A percentile compares a stretch with the other conserved stretches of the same genome.
Evolutionary conservation across 2,329 filamentous ascomycete species (phyloP).

Genomic region (Xylaria sp.): DNA sequence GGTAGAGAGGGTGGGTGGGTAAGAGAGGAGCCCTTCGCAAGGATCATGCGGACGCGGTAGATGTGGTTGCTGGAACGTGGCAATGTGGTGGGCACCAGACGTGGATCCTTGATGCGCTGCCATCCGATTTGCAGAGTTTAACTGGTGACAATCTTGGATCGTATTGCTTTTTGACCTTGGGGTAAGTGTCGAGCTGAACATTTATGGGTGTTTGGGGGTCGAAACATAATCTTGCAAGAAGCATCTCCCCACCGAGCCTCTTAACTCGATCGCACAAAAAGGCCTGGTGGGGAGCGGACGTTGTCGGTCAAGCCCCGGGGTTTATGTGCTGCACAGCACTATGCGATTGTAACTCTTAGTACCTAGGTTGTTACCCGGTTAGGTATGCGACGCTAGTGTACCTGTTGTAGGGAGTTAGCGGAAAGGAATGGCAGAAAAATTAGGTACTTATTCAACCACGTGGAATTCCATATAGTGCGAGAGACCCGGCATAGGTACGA

Average conservation of each 20-base stretch:
- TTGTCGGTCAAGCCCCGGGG: slow-evolving; percentile 17
- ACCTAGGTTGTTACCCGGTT: no score
- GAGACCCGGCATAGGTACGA: neutral
- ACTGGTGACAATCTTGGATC: slow-evolving; percentile 25
- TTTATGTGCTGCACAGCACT: slow-evolving; percentile 8
- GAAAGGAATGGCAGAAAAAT: slow-evolving; percentile 12
- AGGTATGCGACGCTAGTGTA: no score
- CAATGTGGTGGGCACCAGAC: slow-evolving; percentile 33
- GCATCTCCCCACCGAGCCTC: neutral
- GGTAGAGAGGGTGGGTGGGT: neutral
- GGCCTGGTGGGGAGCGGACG: neutral
- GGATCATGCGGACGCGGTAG: slow-evolving; percentile 37
- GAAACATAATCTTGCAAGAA: neutral
- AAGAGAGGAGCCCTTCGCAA: slow-evolving; percentile 22
- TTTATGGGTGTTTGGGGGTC: neutral
- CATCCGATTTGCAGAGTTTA: slow-evolving; percentile 36
- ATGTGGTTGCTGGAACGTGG: slow-evolving; percentile 39
- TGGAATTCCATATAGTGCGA: slow-evolving; percentile 22
- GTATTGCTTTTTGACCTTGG: slow-evolving; percentile 32
- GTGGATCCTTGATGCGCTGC: slow-evolving; percentile 25
- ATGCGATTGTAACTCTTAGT: no score
- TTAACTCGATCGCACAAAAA: neutral
- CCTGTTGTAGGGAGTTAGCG: slow-evolving; percentile 7
- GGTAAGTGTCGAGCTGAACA: slow-evolving; percentile 28
- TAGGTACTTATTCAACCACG: slow-evolving; percentile 16